phyloP scores from a whole-genome alignment of 768 basidiomycete species.

The Calocera cornea region DNA sequence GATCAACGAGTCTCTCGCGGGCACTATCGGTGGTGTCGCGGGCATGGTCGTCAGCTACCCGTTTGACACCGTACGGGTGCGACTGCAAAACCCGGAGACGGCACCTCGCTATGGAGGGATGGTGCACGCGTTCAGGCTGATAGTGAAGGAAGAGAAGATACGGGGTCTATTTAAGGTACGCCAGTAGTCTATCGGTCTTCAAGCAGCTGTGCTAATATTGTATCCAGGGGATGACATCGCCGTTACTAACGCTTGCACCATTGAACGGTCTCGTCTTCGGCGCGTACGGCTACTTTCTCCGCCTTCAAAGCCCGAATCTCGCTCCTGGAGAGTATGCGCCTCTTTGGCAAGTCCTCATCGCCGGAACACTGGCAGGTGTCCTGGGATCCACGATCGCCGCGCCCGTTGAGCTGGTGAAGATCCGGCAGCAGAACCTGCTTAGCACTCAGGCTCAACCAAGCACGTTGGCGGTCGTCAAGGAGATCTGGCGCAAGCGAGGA shows the following conservation, averaged over 20 bases:
- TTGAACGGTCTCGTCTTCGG: conserved; percentile 81
- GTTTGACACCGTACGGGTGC: conserved; percentile 78
- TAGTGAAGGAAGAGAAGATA: conserved; percentile 55
- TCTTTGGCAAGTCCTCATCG: conserved; percentile 56
- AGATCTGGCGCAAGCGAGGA: conserved; percentile 44
- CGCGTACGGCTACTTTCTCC: conserved; percentile 67
- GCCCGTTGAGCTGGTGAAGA: conserved; percentile 80
- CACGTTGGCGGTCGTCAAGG: conserved; percentile 31
- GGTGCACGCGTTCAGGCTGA: conserved; percentile 47
- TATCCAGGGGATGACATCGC: not conserved
- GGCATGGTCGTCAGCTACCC: conserved; percentile 61
- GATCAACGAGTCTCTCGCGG: not conserved
- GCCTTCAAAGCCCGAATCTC: conserved; percentile 31
- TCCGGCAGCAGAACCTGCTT: conserved; percentile 55
- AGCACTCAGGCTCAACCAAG: not conserved
- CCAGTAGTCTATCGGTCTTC: conserved; percentile 49
- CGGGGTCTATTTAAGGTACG: conserved; percentile 63
- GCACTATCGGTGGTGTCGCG: conserved; percentile 34
- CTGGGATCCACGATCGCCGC: conserved; percentile 41
- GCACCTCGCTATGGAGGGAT: conserved; percentile 43
- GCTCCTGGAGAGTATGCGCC: conserved; percentile 40
- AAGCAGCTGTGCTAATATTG: not conserved
- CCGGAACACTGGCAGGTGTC: conserved; percentile 69
- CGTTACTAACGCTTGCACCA: not conserved
- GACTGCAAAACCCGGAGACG: conserved; percentile 54